Evolutionary conservation across 2,329 filamentous ascomycete species (phyloP), one percentile per base, ranked within the genome.

Genomic region (Fusarium tanahbumbuense): DNA sequence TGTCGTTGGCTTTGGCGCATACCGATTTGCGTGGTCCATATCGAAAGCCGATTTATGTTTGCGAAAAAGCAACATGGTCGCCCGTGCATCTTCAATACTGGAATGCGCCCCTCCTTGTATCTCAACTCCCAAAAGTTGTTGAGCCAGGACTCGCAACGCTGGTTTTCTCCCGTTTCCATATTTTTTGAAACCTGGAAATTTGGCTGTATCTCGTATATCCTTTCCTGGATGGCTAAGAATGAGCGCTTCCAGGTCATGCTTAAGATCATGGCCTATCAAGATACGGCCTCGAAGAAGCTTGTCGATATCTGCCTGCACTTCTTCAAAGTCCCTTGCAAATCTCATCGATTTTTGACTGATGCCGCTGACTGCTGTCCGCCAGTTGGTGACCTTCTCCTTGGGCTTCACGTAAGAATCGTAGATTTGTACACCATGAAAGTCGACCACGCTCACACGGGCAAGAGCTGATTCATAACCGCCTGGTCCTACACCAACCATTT

Each of bases 331-430:
- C 54, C 93, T 83, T 0, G 92, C 92, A 46, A 84, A 82, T 32
- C 85, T 83, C 87, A 98, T 91, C 71, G 93, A 89, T 64, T 88
- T 88, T 1, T 92, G 86, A 53, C 88, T 87, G 65, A 99, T 91
- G 9, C 96, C 96, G 67, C 92, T 97, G 42, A 98, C 91, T 65
- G 87, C 84, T 5, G 94, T 98, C 67, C 96, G 89, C 91, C 94
- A 99, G 80, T 99, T 93, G 16, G 92, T 94, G 3, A 99, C 93
- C 58, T 83, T 84, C 76, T 94, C 90, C 63, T 89, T 89, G 1
- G 93, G 92, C 56, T 88, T 87, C 12, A 98, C 96, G 77, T 92
- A 98, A 15, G 93, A 95, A 83, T 99, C 96, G 85, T 98, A 98
- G 47, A 99, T 83, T 79, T 97, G 93, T 28, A 92, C 88, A 20